Conservation (phyloP, 768 basidiomycete species). For the Trametes gibbosa region DNA sequence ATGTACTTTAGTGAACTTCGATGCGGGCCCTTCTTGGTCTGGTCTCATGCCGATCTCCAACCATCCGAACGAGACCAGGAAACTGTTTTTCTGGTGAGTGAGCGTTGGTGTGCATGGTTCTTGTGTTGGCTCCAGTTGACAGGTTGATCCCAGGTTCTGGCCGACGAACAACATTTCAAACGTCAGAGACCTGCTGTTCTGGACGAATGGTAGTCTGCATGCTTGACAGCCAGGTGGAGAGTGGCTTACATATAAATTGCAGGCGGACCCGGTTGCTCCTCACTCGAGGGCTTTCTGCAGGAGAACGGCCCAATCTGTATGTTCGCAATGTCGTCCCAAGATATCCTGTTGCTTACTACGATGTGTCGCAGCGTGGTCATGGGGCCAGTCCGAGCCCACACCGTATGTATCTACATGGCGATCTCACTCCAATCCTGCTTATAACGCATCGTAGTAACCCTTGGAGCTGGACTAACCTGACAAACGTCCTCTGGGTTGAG, state of each 20-base stretch:
- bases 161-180: conserved; percentile 32
- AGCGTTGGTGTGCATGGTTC: not conserved
- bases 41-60: conserved; percentile 32
- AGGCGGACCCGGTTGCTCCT: conserved; percentile 74
- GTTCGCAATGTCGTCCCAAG: conserved; percentile 28
- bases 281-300: conserved; percentile 67
- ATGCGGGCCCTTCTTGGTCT: conserved; percentile 34
- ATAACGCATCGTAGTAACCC: conserved; percentile 36
- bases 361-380: conserved; percentile 48
- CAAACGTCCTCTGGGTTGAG: conserved; percentile 71
- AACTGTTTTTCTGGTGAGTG: conserved; percentile 30
- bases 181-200: conserved; percentile 30
- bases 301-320: conserved; percentile 60
- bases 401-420: conserved; percentile 29
- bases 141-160: conserved; percentile 38
- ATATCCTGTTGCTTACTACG: not conserved
- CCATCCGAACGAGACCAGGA: conserved; percentile 43
- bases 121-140: no score
- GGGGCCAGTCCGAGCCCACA: conserved; percentile 56
- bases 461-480: conserved; percentile 69
- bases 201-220: conserved; percentile 33
- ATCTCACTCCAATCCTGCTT: not conserved
- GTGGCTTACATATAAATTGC: not conserved
- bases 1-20: conserved; percentile 31
- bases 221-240: not conserved